These are phyloP conservation scores for Chaetomium strumarium DNA, from an alignment of 2,329 filamentous ascomycete species.

Conservation along the genomic window DNA sequence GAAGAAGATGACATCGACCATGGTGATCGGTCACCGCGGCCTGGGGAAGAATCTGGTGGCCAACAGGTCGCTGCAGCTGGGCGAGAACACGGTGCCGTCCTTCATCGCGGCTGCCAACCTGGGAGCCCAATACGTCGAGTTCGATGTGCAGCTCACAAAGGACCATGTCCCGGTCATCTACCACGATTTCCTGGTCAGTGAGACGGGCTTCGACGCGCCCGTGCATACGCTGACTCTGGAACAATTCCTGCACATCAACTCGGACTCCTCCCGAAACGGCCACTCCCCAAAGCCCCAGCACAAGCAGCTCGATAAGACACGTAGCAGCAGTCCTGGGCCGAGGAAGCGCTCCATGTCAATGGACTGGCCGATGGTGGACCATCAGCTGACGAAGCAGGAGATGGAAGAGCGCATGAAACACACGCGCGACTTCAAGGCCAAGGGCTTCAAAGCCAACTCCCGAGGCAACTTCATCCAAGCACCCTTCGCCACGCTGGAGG, in stretches of 20 bases:
- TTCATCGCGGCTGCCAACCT: conserved; percentile 95
- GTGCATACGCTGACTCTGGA: conserved; percentile 93
- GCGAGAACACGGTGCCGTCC: conserved; percentile 91
- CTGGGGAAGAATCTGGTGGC: conserved; percentile 85
- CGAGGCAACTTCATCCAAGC: conserved; percentile 93
- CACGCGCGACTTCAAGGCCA: conserved; percentile 87
- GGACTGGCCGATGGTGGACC: conserved; percentile 33
- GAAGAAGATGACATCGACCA: conserved; percentile 85
- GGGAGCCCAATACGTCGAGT: conserved; percentile 69
- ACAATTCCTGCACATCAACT: conserved; percentile 86
- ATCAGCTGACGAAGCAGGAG: conserved; percentile 29
- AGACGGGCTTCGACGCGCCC: conserved; percentile 93
- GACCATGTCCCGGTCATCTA: conserved; percentile 98
- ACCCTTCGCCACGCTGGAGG: conserved; percentile 90
- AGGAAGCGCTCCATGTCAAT: conserved; percentile 51
- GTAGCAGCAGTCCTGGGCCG: conserved; percentile 28
- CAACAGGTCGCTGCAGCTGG: conserved; percentile 83
- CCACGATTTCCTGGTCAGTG: conserved; percentile 95
- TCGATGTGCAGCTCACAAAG: conserved; percentile 96
- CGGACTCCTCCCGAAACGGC: conserved; percentile 44
- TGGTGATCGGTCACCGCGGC: conserved; percentile 68
- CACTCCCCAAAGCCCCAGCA: conserved; percentile 24
- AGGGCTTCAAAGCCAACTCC: conserved; percentile 93
- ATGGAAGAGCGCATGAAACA: conserved; percentile 89
- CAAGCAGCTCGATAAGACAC: conserved; percentile 26